A percentile compares a stretch with the other conserved stretches of the same genome.
phyloP scores from a whole-genome alignment of 2,329 filamentous ascomycete species.

The Diplodia scrobiculata region DNA sequence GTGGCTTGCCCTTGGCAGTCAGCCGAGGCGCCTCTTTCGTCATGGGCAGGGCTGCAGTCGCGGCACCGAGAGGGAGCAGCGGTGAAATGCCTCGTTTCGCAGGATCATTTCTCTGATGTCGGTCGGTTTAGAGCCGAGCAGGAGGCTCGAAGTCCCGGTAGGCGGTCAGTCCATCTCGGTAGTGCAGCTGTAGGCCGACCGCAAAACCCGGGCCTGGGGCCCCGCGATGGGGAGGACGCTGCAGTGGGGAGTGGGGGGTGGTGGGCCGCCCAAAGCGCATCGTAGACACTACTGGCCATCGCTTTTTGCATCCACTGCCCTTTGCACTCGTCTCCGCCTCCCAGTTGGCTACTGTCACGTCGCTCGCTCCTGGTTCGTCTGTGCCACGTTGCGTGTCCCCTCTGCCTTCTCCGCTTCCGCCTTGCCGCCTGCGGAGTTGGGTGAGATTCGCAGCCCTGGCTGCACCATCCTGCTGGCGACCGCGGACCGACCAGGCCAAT shows the following conservation, averaged over 20 bases:
- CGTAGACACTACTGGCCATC: neutral
- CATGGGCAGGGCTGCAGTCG: constrained; percentile 7
- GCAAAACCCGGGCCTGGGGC: constrained; percentile 12
- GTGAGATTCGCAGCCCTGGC: neutral
- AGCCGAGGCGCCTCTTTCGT: constrained; percentile 23
- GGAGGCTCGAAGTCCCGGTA: constrained; percentile 13
- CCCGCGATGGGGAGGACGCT: neutral
- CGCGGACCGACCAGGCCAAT: neutral
- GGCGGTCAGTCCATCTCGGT: constrained; percentile 11
- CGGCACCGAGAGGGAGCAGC: neutral
- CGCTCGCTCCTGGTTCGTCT: constrained; percentile 1
- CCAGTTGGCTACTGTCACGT: neutral
- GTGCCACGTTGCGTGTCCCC: constrained; percentile 10
- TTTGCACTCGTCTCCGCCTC: neutral
- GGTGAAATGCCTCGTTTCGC: constrained; percentile 3
- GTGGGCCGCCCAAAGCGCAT: neutral
- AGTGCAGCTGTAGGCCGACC: constrained; percentile 5
- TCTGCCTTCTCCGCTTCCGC: constrained; percentile 9
- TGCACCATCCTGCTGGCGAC: constrained; percentile 1
- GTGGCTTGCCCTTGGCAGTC: constrained; percentile 21
- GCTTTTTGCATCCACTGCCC: neutral
- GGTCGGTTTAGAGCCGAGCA: neutral
- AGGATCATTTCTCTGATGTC: neutral
- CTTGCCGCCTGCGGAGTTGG: constrained; percentile 1
- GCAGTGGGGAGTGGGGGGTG: neutral